Evolutionary conservation across 257 asterid species (phyloP).

Genomic region (Phtheirospermum japonicum): DNA sequence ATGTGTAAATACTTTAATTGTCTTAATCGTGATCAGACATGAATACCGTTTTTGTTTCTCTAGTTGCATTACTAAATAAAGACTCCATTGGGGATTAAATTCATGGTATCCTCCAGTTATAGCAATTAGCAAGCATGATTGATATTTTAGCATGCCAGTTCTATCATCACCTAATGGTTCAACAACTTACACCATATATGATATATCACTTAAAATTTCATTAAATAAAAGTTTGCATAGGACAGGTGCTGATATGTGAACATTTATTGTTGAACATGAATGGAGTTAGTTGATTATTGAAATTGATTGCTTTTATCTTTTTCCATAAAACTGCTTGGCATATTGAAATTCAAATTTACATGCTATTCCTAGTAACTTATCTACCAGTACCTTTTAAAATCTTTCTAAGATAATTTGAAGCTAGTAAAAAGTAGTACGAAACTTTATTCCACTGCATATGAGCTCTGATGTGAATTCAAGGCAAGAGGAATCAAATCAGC

Average conservation of each 20-base stretch:
- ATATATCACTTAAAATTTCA: too few relatives aligned
- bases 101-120: too few relatives aligned
- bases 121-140: background rate
- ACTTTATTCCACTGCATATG: constrained; percentile 39
- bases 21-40: constrained; percentile 10
- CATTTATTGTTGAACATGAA: background rate
- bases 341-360: constrained; percentile 11
- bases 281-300: constrained; percentile 10
- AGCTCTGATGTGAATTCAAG: constrained; percentile 28
- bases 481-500: constrained; percentile 49
- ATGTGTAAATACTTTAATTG: background rate
- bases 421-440: constrained; percentile 29
- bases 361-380: constrained; percentile 3
- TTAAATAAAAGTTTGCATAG: background rate
- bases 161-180: constrained; percentile 1
- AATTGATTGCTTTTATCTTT: background rate
- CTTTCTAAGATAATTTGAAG: constrained; percentile 12
- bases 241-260: background rate
- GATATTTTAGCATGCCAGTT: background rate
- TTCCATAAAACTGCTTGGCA: constrained; percentile 3
- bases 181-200: background rate
- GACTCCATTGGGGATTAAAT: background rate
- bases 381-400: background rate
- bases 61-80: constrained; percentile 5
- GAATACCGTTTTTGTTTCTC: constrained; percentile 1